Evolutionary conservation across 345 rosid genomes (phyloP).

Genomic region (Gossypium bickii): DNA sequence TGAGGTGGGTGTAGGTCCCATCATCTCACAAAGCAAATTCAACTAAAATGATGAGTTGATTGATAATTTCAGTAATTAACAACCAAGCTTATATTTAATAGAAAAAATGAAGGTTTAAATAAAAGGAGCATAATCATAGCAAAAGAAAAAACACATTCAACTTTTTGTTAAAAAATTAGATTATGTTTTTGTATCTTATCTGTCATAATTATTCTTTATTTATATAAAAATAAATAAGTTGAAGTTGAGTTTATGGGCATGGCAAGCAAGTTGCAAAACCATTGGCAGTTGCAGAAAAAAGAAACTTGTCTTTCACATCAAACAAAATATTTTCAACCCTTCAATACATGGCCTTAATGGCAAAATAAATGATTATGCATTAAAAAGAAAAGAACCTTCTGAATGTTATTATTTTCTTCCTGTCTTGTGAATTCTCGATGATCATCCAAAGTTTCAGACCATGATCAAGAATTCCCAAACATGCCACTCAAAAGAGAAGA

Average conservation of each 20-base stretch:
- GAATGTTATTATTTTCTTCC: neutral
- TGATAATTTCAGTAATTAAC: too few relatives aligned
- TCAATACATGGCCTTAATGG: neutral
- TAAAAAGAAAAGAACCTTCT: neutral
- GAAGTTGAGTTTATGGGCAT: neutral
- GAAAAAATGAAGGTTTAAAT: too few relatives aligned
- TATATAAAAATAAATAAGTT: neutral
- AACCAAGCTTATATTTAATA: too few relatives aligned
- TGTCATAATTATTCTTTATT: too few relatives aligned
- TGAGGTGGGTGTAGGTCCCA: too few relatives aligned
- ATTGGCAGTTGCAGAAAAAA: neutral
- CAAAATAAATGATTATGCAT: neutral
- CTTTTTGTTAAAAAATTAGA: neutral
- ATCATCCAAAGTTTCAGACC: neutral
- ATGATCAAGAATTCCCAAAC: neutral
- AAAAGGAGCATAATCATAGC: too few relatives aligned
- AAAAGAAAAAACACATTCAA: neutral
- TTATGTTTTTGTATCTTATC: too few relatives aligned
- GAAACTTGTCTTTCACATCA: neutral
- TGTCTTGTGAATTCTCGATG: too few relatives aligned
- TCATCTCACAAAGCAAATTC: too few relatives aligned
- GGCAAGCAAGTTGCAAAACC: neutral
- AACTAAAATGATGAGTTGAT: too few relatives aligned
- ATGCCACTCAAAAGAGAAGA: constrained; percentile 1
- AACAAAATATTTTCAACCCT: neutral